Base-by-base conservation (phyloP, 2,329 filamentous ascomycete species). In the Arthrobotrys pseudoclavata region DNA sequence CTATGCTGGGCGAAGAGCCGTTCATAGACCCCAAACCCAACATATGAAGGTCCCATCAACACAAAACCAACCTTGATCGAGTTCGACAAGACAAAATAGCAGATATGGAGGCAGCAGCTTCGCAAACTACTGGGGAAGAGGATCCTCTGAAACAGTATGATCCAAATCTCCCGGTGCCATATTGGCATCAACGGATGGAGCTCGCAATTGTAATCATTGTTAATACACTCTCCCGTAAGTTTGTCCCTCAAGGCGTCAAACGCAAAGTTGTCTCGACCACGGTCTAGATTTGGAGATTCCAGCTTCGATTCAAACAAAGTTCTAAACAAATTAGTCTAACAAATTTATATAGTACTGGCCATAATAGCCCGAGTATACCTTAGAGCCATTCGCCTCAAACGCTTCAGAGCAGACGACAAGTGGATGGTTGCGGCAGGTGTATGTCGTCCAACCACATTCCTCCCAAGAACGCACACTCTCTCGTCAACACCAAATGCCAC, bases 341-440 rank as follows among this genome's bases (percentile, higher is more conserved):
- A 24, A 24, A 15, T 7, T 15, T 26, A 9, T 52, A 15, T 68
- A 82, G 81, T 82, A 7, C 62, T 81, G 45, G 45, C 81, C 4
- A 82, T 82, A 42, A 55, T 80, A 22, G 64, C 80, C 15, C 78
- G 82, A 71, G 40, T 81, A 67, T 79, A 79, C 50, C 81, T 82
- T 66, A 80, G 82, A 69, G 80, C 80, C 69, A 62, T 42, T 29
- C 79, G 76, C 48, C 69, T 82, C 40, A 81, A 79, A 45, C 80
- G 79, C 26, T 80, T 82, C 63, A 80, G 80, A 60, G 69, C 71
- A 15, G 82, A 83, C 57, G 82, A 83, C 68, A 79, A 72, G 40
- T 82, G 81, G 81, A 82, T 83, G 78, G 61, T 79, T 22, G 74
- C 79, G 55, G 82, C 82, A 68, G 80, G 76, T 53, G 82, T 82